Evolutionary conservation across 495 filamentous ascomycete species (phyloP), one percentile per base, ranked within the genome.

Genomic region (Geopyxis carbonaria): DNA sequence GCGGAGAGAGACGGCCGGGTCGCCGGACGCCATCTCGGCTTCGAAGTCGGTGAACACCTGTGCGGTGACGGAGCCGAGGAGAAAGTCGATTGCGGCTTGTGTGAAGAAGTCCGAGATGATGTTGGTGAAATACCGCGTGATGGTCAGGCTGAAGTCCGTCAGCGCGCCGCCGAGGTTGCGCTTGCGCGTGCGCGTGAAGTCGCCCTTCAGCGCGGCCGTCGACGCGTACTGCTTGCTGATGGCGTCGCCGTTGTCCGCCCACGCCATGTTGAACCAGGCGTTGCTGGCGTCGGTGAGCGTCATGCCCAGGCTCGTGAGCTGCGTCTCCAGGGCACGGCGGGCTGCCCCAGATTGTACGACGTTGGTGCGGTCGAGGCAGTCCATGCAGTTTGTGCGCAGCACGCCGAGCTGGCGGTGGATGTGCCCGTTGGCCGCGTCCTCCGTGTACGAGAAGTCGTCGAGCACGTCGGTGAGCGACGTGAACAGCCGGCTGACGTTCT

Each of bases 91-190:
- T 30, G 78, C 79, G 0, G 83, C 78, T 56, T 97, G 89, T 7
- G 83, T 80, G 57, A 94, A 94, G 57, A 85, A 93, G 58, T 97
- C 89, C 50, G 86, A 86, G 47, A 97, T 80, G 50, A 93, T 84
- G 47, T 92, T 93, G 14, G 69, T 74, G 41, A 72, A 75, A 42
- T 74, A 71, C 15, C 80, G 62, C 8, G 78, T 80, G 8, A 95
- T 63, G 0, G 84, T 92, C 13, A 95, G 60, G 0, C 81, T 78
- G n/a, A 93, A 70, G 55, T 95, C 87, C n/a, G 83, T 87, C 36
- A 95, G 61, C 2, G 84, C 84, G 7, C 87, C 87, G n/a, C 78
- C 72, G 46, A 89, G 84, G 55, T 94, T 76, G 20, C 87, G 76
- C 63, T 89, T 89, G 25, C 75, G 66, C 2, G 87, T 94, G 20